Evolutionary conservation across 1,284 basidiomycete species (phyloP).

Genomic region (Heterobasidion annosum): DNA sequence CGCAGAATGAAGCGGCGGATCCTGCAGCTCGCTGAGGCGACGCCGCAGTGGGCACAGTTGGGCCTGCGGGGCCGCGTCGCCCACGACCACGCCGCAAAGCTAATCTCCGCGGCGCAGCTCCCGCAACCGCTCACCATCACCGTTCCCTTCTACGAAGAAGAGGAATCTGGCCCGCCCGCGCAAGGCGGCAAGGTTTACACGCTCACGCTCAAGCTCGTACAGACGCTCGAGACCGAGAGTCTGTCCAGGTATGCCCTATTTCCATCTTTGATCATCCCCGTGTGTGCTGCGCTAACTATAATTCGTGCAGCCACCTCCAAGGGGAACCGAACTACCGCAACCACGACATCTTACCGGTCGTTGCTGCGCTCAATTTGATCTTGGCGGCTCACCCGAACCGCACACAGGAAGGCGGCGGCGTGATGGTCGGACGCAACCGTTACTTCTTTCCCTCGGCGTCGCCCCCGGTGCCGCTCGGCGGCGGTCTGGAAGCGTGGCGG

Average conservation of each 20-base stretch:
- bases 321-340: conserved; percentile 51
- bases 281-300: not conserved
- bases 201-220: conserved; percentile 49
- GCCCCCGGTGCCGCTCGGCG: conserved; percentile 39
- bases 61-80: conserved; percentile 50
- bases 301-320: conserved; percentile 39
- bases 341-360: conserved; percentile 57
- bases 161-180: conserved; percentile 35
- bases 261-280: not conserved
- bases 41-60: conserved; percentile 41
- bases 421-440: conserved; percentile 67
- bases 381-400: conserved; percentile 54
- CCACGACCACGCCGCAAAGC: conserved; percentile 59
- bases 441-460: conserved; percentile 60
- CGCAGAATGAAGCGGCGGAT: conserved; percentile 59
- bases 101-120: conserved; percentile 48
- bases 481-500: conserved; percentile 57
- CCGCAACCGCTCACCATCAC: conserved; percentile 49
- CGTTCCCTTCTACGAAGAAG: conserved; percentile 58
- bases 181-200: conserved; percentile 46
- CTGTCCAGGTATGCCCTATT: conserved; percentile 37
- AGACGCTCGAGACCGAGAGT: conserved; percentile 48
- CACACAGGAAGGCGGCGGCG: conserved; percentile 41
- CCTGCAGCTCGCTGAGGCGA: conserved; percentile 61
- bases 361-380: conserved; percentile 68